Evolutionary conservation across 2,329 filamentous ascomycete species (phyloP), one percentile per base, ranked within the genome.

Genomic region (Apiospora phragmitis): DNA sequence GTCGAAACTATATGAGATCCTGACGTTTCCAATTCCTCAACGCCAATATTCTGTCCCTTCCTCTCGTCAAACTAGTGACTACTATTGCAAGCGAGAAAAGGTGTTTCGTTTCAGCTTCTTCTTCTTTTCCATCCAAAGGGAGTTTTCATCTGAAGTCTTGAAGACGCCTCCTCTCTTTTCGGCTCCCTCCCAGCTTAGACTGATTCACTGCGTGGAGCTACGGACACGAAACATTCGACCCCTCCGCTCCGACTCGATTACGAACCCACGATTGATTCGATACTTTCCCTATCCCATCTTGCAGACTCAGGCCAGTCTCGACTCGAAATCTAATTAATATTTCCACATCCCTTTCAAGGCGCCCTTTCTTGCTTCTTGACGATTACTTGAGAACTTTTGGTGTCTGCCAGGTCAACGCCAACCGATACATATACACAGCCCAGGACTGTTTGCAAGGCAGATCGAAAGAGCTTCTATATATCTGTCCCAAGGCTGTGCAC

Each of bases 1-100:
- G 55, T 38, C 7, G 29, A 62, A 62, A 62, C 55, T 62, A 62
- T 62, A 62, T 62, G 55, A 62, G 55, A 62, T 62, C 55, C 55
- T 38, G 55, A 62, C 21, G 55, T 62, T 62, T 62, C 55, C 55
- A 62, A 62, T 62, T 24, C 55, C 55, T 62, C 55, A 24, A 62
- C 18, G 18, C 32, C 55, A 62, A 62, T 62, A 62, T 38, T 62
- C 51, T 62, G 55, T 38, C 55, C 55, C 55, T 62, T 62, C 55
- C 18, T 62, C 55, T 62, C 8, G 55, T 11, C 51, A 62, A 38
- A 62, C 55, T 38, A 62, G 55, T 62, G 55, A 35, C 55, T 35
- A 14, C 55, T 38, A 62, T 62, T n/a, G 26, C 26, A 32, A 55
- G 49, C 9, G 49, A n/a, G 55, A 38, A 62, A n/a, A 38, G 18